Evolutionary conservation across 2,329 filamentous ascomycete species (phyloP).

Genomic region (Aspergillus sp.): DNA sequence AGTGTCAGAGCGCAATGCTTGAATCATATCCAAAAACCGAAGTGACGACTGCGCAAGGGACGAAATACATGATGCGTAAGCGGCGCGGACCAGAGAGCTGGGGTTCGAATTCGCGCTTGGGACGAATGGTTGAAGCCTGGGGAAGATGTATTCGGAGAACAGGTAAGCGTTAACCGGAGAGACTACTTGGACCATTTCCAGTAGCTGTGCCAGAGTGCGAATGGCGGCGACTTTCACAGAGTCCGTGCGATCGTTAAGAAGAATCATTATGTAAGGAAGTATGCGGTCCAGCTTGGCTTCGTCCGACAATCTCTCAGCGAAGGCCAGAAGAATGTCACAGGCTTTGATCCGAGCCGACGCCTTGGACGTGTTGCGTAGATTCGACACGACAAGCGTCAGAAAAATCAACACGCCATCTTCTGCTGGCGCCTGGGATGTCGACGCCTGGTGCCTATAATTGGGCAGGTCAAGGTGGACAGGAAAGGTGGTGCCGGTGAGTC

Average conservation of each 20-base stretch:
- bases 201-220: slow-evolving; percentile 80
- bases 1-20: slow-evolving; percentile 80
- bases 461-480: slow-evolving; percentile 84
- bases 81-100: slow-evolving; percentile 74
- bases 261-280: slow-evolving; percentile 80
- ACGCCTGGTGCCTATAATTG: slow-evolving; percentile 72
- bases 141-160: slow-evolving; percentile 67
- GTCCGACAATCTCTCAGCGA: slow-evolving; percentile 86
- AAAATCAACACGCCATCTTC: slow-evolving; percentile 95
- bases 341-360: slow-evolving; percentile 84
- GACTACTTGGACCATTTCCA: slow-evolving; percentile 83
- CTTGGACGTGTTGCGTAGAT: slow-evolving; percentile 82
- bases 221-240: slow-evolving; percentile 83
- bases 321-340: slow-evolving; percentile 87
- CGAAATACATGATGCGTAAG: slow-evolving; percentile 89
- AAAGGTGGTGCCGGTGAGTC: slow-evolving; percentile 44
- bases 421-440: slow-evolving; percentile 59
- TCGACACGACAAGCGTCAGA: slow-evolving; percentile 82
- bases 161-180: slow-evolving; percentile 70
- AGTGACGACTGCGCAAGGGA: slow-evolving; percentile 83
- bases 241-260: slow-evolving; percentile 80
- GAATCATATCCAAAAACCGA: slow-evolving; percentile 85
- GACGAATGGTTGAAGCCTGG: slow-evolving; percentile 58
- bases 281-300: slow-evolving; percentile 94
- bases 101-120: slow-evolving; percentile 54